These are phyloP conservation scores for Gremmenia infestans DNA, from an alignment of 2,329 filamentous ascomycete species.

Conservation along the genomic window DNA sequence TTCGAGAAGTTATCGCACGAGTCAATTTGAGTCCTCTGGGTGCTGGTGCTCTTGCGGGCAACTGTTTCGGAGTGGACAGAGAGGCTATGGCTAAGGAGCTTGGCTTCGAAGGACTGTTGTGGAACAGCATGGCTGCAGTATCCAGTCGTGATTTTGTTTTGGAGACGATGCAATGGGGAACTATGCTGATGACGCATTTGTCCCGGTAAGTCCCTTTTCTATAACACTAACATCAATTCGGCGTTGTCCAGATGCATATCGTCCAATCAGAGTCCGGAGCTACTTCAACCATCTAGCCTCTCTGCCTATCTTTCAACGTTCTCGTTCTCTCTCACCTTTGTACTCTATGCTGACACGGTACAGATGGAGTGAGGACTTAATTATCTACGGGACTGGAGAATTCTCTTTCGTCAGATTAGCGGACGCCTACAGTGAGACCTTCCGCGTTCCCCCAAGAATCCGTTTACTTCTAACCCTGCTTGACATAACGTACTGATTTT, in stretches of 20 bases:
- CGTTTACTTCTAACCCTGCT: neutral
- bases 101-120: conserved; percentile 69
- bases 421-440: conserved; percentile 56
- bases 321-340: neutral
- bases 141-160: conserved; percentile 66
- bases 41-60: conserved; percentile 64
- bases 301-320: no score
- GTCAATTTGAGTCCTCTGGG: conserved; percentile 55
- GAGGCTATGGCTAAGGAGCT: conserved; percentile 73
- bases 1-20: conserved; percentile 67
- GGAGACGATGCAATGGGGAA: conserved; percentile 76
- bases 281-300: no score
- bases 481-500: neutral
- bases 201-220: conserved; percentile 37
- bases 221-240: neutral
- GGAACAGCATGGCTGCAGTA: conserved; percentile 73
- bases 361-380: conserved; percentile 77
- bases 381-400: conserved; percentile 66
- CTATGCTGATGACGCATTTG: conserved; percentile 74
- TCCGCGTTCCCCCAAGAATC: neutral
- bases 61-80: conserved; percentile 78
- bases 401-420: conserved; percentile 72
- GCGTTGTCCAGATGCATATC: neutral
- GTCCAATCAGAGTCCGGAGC: no score
- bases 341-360: neutral